Evolutionary conservation across 805 yeast species (phyloP).

Genomic region (Tetrapisispora nanseiensis): DNA sequence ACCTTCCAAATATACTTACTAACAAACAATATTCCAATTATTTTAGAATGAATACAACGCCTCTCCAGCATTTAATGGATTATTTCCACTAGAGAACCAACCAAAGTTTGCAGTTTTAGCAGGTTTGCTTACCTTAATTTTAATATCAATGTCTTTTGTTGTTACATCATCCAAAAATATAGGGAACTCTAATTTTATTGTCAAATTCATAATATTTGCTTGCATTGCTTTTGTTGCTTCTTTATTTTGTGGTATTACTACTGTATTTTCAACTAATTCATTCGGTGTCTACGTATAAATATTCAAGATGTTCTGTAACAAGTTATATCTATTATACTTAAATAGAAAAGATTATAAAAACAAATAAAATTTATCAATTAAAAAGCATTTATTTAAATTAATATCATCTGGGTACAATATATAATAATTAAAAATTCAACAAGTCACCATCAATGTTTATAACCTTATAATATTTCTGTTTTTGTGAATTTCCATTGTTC

Average conservation of each 20-base stretch:
- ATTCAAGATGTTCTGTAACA: no score
- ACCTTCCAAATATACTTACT: conserved; percentile 8
- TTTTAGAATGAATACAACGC: conserved; percentile 16
- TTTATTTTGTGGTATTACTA: conserved; percentile 32
- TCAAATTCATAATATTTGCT: conserved; percentile 14
- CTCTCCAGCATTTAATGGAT: conserved; percentile 10
- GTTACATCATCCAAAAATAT: conserved; percentile 10
- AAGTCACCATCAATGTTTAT: conserved; percentile 40
- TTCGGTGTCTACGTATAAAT: conserved; percentile 37
- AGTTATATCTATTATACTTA: background rate
- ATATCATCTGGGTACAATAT: no score
- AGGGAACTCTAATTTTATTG: conserved; percentile 3
- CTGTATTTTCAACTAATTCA: conserved; percentile 34
- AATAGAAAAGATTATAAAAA: background rate
- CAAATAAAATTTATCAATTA: background rate
- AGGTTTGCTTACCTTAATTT: conserved; percentile 11
- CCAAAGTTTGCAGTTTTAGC: conserved; percentile 18
- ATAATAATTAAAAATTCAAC: conserved; percentile 17
- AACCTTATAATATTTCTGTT: conserved; percentile 23
- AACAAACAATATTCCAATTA: background rate
- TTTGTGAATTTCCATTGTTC: conserved; percentile 5
- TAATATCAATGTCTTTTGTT: conserved; percentile 14
- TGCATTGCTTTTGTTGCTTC: conserved; percentile 27
- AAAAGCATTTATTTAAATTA: background rate
- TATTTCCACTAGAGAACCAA: conserved; percentile 16